Conservation (phyloP, 257 asterid genomes). For the Nicotiana otophora region DNA sequence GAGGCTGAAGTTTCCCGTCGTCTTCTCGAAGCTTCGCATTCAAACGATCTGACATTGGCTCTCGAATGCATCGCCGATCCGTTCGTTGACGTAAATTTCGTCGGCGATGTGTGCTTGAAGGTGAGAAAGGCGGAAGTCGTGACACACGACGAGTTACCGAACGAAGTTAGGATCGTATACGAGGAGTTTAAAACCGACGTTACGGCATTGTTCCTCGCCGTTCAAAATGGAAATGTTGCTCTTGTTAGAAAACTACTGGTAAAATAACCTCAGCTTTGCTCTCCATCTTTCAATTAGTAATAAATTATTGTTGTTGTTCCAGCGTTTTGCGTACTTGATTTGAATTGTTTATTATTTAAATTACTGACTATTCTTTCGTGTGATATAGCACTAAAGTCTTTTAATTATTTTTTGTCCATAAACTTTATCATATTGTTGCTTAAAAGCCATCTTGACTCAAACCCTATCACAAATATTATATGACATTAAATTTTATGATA, state of each 20-base stretch:
- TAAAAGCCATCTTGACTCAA: no score
- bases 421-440: no score
- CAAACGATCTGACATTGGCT: slow-evolving; percentile 49
- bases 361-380: neutral
- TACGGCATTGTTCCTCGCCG: slow-evolving; percentile 62
- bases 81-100: slow-evolving; percentile 63
- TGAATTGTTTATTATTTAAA: neutral
- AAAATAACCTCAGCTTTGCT: slow-evolving; percentile 9
- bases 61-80: slow-evolving; percentile 56
- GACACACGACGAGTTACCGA: slow-evolving; percentile 45
- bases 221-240: slow-evolving; percentile 43
- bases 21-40: slow-evolving; percentile 53
- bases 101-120: slow-evolving; percentile 61
- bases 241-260: slow-evolving; percentile 63
- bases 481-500: no score
- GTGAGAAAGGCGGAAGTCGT: slow-evolving; percentile 47
- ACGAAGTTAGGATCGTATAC: slow-evolving; percentile 41
- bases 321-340: neutral
- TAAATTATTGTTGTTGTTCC: neutral
- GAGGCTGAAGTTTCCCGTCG: slow-evolving; percentile 69
- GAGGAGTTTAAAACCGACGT: slow-evolving; percentile 73
- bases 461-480: no score
- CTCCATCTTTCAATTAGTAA: neutral
- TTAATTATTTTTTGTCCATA: no score
- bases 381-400: neutral